phyloP scores from a whole-genome alignment of 2,329 filamentous ascomycete genomes.

The Aureobasidium mangrovei region DNA sequence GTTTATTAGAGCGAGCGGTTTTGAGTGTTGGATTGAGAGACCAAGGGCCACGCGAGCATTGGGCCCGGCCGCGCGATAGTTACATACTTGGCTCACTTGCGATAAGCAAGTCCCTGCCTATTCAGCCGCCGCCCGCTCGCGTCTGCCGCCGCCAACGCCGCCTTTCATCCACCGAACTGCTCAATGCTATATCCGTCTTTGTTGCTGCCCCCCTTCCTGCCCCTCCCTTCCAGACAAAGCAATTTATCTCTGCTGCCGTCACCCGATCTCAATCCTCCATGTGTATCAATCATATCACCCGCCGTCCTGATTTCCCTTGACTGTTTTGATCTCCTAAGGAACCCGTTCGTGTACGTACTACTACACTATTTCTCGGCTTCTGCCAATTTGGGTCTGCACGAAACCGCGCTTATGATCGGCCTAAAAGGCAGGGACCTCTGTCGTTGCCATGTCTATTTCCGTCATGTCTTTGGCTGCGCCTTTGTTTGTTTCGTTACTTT shows the following conservation, averaged over 20 bases:
- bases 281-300: not conserved
- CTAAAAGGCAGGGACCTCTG: constrained; percentile 9
- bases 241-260: not conserved
- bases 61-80: not conserved
- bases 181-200: constrained; percentile 8
- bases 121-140: constrained; percentile 9
- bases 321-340: constrained; percentile 9
- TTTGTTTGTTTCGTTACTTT: not conserved
- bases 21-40: not conserved
- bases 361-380: constrained; percentile 6
- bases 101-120: constrained; percentile 15
- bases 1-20: constrained; percentile 7
- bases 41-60: constrained; percentile 6
- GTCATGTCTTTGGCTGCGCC: not conserved
- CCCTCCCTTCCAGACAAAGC: not conserved
- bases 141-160: constrained; percentile 9
- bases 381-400: not conserved
- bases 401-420: constrained; percentile 9
- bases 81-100: not conserved
- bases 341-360: constrained; percentile 6
- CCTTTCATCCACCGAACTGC: constrained; percentile 1
- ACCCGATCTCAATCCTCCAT: not conserved
- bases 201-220: not conserved
- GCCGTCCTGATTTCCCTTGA: not conserved
- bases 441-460: constrained; percentile 6